Base-by-base conservation (phyloP, 225 moss, liverwort and hornwort genomes). In the Sphagnum tenellum region DNA sequence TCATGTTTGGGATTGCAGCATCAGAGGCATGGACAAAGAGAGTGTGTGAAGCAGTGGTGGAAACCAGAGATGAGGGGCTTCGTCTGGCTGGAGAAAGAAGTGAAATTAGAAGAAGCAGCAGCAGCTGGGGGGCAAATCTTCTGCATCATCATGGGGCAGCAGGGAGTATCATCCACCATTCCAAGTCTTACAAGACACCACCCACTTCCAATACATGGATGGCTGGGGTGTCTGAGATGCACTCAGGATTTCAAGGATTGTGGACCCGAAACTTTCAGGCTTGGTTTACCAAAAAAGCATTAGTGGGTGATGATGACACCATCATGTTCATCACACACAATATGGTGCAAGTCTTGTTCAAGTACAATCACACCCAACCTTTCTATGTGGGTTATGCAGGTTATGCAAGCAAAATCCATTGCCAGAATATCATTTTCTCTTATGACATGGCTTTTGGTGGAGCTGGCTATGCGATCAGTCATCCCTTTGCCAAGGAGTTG, bases 371-470 rank as follows among this genome's bases (percentile, higher is more conserved):
- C 60, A 71, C 60, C 61, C 68, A 73, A 61, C 73, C 76, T 78
- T 74, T 73, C 46, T 82, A 82, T 71, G 74, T 82, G 14, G 82
- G 82, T 5, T 76, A 78, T 29, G 29, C 29, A 29, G 29, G 29
- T 29, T 29, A 29, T 66, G 79, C 78, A 66, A 78, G 78, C 50
- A 78, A 82, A 71, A 82, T 78, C 71, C 82, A 82, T 52, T 57
- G 78, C 4, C 82, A 82, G 58, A 82, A 82, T 53, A 69, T 82
- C 47, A 44, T 79, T 12, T 82, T 82, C 71, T 82, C 82, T 7
- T 79, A 82, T 55, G 69, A 63, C 71, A 82, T 82, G 82, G 82
- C 82, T 57, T 82, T 82, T 3, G 82, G 82, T 50, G 82, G 82
- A 12, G 82, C 78, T 45, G 82, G 82, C 4, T 82, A 78, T 45